Evolutionary conservation across 768 basidiomycete genomes (phyloP).

Genomic region (Tephrocybe sp.): DNA sequence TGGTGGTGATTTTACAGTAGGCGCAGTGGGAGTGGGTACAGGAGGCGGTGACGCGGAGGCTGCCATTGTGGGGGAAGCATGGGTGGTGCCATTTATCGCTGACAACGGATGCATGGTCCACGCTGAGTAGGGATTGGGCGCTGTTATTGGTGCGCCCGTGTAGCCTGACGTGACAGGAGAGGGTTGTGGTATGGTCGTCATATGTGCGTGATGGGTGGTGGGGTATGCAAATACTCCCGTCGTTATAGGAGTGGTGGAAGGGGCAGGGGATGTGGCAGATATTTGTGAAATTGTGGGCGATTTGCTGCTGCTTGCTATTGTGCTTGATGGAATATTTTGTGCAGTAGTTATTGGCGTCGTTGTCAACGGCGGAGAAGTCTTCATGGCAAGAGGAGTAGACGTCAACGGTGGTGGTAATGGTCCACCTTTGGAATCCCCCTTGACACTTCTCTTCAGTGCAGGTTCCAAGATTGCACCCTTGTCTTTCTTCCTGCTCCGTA

Average conservation of each 20-base stretch:
- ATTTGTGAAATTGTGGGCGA: too few relatives aligned
- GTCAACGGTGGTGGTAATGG: constrained; percentile 70
- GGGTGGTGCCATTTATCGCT: constrained; percentile 17
- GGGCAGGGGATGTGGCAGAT: constrained; percentile 18
- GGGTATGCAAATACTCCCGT: constrained; percentile 43
- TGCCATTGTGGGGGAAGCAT: constrained; percentile 19
- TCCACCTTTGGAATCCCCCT: constrained; percentile 55
- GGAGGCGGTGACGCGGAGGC: constrained; percentile 27
- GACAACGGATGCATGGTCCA: constrained; percentile 32
- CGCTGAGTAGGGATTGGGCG: constrained; percentile 39
- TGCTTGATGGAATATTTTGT: constrained; percentile 20
- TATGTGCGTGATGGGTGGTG: constrained; percentile 27
- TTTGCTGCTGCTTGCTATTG: too few relatives aligned
- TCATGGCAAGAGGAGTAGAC: constrained; percentile 56
- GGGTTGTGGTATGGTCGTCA: constrained; percentile 22
- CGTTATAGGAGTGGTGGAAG: constrained; percentile 27
- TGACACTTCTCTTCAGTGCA: constrained; percentile 66
- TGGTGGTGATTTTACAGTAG: constrained; percentile 22
- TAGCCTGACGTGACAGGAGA: constrained; percentile 26
- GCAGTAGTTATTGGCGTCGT: constrained; percentile 18
- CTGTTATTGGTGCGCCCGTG: constrained; percentile 22
- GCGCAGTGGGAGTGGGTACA: constrained; percentile 21
- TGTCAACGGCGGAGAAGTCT: constrained; percentile 26
- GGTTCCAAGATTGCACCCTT: constrained; percentile 55
- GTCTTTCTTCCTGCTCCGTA: constrained; percentile 56